Evolutionary conservation across 2,329 filamentous ascomycete species (phyloP).

Genomic region (Colletotrichum sp.): DNA sequence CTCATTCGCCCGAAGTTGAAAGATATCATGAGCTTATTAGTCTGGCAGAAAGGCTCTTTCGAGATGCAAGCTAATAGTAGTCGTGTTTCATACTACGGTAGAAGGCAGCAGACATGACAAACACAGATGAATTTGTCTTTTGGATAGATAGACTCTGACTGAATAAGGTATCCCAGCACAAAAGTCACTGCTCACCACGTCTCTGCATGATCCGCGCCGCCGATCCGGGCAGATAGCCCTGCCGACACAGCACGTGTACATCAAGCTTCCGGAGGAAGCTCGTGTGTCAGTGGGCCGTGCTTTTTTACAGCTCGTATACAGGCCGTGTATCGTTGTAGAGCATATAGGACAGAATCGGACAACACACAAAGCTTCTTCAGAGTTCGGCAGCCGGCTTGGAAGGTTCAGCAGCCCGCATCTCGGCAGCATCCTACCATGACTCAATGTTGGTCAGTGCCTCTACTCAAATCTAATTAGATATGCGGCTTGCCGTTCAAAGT

Average conservation of each 20-base stretch:
- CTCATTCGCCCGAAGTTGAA: not conserved
- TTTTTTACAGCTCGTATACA: too few relatives aligned
- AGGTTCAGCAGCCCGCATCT: not conserved
- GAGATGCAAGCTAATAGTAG: not conserved
- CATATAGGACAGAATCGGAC: too few relatives aligned
- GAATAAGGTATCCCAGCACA: too few relatives aligned
- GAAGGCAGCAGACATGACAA: not conserved
- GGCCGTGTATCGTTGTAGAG: too few relatives aligned
- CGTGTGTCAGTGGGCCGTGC: not conserved
- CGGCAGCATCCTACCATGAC: not conserved
- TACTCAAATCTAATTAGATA: not conserved
- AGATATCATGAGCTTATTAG: not conserved
- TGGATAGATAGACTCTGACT: too few relatives aligned
- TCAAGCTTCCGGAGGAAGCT: not conserved
- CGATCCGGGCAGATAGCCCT: not conserved
- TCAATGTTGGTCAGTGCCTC: not conserved
- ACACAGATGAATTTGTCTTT: too few relatives aligned
- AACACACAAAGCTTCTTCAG: not conserved
- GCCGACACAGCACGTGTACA: not conserved
- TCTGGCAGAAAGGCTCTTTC: not conserved
- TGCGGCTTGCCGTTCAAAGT: not conserved
- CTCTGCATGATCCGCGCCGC: not conserved
- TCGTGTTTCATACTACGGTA: rapidly evolving
- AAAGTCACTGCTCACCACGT: not conserved
- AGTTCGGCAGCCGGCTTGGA: not conserved